Conservation (phyloP, 352 stramenopile genomes). For the Globisporangium camurandrum region DNA sequence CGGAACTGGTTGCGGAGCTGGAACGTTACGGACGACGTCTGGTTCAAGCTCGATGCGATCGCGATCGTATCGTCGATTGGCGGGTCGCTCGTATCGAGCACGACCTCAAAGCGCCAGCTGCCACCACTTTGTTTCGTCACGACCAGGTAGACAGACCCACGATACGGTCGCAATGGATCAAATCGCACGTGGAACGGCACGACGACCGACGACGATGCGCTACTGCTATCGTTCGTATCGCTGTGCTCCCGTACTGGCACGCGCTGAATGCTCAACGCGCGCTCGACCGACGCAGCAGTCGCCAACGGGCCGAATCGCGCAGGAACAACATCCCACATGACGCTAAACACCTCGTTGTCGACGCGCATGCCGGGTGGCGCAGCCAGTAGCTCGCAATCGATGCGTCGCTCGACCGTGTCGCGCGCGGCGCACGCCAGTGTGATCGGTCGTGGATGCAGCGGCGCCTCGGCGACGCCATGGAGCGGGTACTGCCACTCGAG, state of each 20-base stretch:
- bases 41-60: slow-evolving; percentile 83
- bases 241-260: slow-evolving; percentile 7
- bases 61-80: slow-evolving; percentile 81
- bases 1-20: slow-evolving; percentile 86
- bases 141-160: slow-evolving; percentile 60
- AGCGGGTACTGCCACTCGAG: slow-evolving; percentile 76
- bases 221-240: background rate
- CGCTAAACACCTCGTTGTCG: slow-evolving; percentile 35
- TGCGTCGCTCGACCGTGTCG: slow-evolving; percentile 52
- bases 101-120: slow-evolving; percentile 82
- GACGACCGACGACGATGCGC: background rate
- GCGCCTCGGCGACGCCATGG: slow-evolving; percentile 59
- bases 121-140: slow-evolving; percentile 78
- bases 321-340: slow-evolving; percentile 57
- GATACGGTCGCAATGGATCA: slow-evolving; percentile 83
- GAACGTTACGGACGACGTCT: slow-evolving; percentile 82
- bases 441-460: slow-evolving; percentile 46
- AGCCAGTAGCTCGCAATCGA: slow-evolving; percentile 56
- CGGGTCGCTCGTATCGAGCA: slow-evolving; percentile 73
- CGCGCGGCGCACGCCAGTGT: slow-evolving; percentile 60
- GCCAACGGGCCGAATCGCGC: slow-evolving; percentile 49
- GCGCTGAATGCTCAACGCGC: slow-evolving; percentile 36
- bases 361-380: slow-evolving; percentile 32
- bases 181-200: slow-evolving; percentile 68
- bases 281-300: slow-evolving; percentile 34